A percentile compares a stretch with the other conserved stretches of the same genome.
Conservation (phyloP, 805 yeast species). For the Hemisphaericaspora nanyangensis region DNA sequence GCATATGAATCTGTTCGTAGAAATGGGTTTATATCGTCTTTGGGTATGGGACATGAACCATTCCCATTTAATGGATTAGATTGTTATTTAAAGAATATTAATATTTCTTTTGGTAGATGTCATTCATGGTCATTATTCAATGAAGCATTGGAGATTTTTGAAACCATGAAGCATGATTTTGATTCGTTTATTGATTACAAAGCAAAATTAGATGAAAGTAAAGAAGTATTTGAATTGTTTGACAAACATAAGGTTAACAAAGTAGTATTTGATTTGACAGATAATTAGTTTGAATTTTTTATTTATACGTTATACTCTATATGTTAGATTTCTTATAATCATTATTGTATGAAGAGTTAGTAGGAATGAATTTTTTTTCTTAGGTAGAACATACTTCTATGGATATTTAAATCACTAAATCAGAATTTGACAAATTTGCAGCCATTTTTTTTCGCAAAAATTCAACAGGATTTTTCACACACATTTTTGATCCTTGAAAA, state of each 20-base stretch:
- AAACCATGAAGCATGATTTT: conserved; percentile 40
- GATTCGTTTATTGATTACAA: conserved; percentile 49
- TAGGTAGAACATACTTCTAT: background rate
- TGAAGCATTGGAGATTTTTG: conserved; percentile 49
- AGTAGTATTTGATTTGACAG: conserved; percentile 42
- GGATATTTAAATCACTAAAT: too few species aligned
- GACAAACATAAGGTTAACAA: conserved; percentile 53
- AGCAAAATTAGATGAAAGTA: conserved; percentile 42
- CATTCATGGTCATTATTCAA: conserved; percentile 55
- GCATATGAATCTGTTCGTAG: conserved; percentile 54
- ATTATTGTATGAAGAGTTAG: background rate
- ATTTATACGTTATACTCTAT: background rate
- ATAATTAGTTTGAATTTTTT: background rate
- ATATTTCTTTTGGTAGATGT: conserved; percentile 60
- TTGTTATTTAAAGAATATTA: conserved; percentile 53
- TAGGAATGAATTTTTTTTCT: background rate
- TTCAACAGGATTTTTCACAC: too few species aligned
- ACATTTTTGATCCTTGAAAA: too few species aligned
- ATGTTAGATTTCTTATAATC: too few species aligned
- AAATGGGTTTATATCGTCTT: conserved; percentile 54
- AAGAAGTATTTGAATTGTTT: conserved; percentile 47
- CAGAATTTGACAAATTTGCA: too few species aligned
- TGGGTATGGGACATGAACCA: conserved; percentile 59
- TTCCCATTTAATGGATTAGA: conserved; percentile 56
- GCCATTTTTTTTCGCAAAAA: too few species aligned